Conservation (phyloP, 495 filamentous ascomycete species). For the Talaromyces ruber region DNA sequence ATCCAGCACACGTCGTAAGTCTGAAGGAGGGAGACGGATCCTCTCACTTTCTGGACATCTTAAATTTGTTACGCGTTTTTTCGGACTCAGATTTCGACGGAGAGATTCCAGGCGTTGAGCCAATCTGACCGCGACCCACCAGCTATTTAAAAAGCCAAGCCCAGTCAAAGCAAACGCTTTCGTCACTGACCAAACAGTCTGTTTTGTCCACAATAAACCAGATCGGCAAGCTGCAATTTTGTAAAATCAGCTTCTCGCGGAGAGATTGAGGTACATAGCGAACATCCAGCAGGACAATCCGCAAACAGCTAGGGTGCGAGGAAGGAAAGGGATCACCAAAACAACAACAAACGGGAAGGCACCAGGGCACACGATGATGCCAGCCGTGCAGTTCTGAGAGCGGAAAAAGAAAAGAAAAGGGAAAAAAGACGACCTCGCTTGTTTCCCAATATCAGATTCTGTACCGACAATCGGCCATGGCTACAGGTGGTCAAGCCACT, state of each 20-base stretch:
- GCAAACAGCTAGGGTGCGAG: neutral
- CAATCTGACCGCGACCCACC: neutral
- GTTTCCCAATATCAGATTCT: neutral
- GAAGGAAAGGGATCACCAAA: neutral
- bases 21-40: neutral
- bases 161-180: neutral
- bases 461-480: slow-evolving; percentile 18
- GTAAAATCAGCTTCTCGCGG: neutral
- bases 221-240: neutral
- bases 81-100: neutral
- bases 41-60: neutral
- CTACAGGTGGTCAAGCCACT: slow-evolving; percentile 29
- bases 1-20: neutral
- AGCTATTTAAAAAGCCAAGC: neutral
- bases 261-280: neutral
- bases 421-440: neutral
- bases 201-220: neutral
- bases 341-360: neutral
- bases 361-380: neutral
- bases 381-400: neutral
- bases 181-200: neutral
- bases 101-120: neutral
- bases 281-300: neutral
- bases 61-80: neutral
- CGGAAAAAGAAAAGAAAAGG: neutral